Base-by-base conservation (phyloP, 192 early-diverging fungal genomes). In the Umbelopsis sp. region DNA sequence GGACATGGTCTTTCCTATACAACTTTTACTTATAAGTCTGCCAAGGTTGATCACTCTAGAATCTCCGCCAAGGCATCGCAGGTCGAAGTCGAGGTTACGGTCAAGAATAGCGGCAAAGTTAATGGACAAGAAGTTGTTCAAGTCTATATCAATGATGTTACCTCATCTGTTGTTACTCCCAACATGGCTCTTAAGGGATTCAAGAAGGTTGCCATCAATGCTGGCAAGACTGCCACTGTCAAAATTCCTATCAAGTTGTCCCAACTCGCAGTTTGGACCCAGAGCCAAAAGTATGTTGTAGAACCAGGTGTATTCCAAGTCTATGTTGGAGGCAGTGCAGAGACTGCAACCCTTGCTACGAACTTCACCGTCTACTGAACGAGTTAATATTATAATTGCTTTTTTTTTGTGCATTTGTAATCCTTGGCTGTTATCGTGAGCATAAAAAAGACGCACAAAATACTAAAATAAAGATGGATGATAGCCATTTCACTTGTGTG, bases 1-100 rank as follows among this genome's bases (percentile, higher is more conserved):
- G 68, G 66, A 16, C 68, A 69, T 22, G 44, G 68, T 69, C 45
- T 69, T 21, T 69, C 68, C 17, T 69, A 69, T 45, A 69, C 68
- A 2, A 69, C 44, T 25, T 69, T 69, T 22, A 69, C 20, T 9
- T 69, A 69, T 49, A n/a, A 24, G 9, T 49, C 31, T 3, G 26
- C 25, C 3, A 69, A 69, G 68, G 31, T 69, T n/a, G 31, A 1
- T 21, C 43, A 49, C 8, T 24, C 68, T 5, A 69, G n/a, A 21
- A 9, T 69, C 3, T 34, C 44, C 12, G 20, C 68, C 0, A 24
- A 22, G 20, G 29, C 31, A 26, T 31, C 17, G 38, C 17, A 41
- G 36, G 66, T 68, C 45, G 20, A 38, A 38, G 66, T 68, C n/a
- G 36, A 41, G 20, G 66, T 68, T 16, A 29, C 7, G 38, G 34